phyloP scores from a whole-genome alignment of 176 grass and related monocot genomes.

The Aegilops longissima region DNA sequence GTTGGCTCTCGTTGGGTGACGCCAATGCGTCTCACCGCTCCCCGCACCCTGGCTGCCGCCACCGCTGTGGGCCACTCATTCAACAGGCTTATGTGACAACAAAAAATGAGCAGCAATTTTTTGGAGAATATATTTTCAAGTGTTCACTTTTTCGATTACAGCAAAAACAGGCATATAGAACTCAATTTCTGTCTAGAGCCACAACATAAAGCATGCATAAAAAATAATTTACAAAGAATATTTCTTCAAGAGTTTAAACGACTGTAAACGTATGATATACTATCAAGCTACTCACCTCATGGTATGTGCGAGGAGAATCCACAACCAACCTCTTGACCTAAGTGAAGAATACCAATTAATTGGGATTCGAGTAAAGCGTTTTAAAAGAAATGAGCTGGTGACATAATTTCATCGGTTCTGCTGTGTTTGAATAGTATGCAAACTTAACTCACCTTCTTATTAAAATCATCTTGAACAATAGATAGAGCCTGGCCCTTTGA shows the following conservation, averaged over 20 bases:
- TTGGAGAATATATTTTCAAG: background rate
- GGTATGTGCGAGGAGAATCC: conserved; percentile 87
- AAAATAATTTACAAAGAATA: conserved; percentile 7
- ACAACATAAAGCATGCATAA: background rate
- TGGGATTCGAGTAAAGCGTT: conserved; percentile 16
- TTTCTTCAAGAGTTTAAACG: conserved; percentile 17
- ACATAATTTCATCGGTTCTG: conserved; percentile 6
- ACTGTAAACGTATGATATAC: background rate
- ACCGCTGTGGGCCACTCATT: too few species aligned
- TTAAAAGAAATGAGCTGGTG: conserved; percentile 22
- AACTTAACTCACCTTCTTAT: conserved; percentile 73
- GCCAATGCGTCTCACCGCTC: too few species aligned
- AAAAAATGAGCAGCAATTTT: conserved; percentile 25
- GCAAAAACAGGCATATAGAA: conserved; percentile 5
- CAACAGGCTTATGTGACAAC: background rate
- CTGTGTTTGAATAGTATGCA: conserved; percentile 11
- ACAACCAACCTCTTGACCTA: conserved; percentile 84
- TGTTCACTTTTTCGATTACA: background rate
- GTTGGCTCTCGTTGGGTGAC: too few species aligned
- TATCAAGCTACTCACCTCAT: conserved; percentile 58
- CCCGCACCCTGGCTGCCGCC: too few species aligned
- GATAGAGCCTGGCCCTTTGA: conserved; percentile 78
- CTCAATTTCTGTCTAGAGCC: background rate
- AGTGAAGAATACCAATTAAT: conserved; percentile 26
- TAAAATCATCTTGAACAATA: conserved; percentile 95